These are phyloP conservation scores for Amanita molliuscula DNA, from an alignment of 768 basidiomycete species.

Conservation along the genomic window DNA sequence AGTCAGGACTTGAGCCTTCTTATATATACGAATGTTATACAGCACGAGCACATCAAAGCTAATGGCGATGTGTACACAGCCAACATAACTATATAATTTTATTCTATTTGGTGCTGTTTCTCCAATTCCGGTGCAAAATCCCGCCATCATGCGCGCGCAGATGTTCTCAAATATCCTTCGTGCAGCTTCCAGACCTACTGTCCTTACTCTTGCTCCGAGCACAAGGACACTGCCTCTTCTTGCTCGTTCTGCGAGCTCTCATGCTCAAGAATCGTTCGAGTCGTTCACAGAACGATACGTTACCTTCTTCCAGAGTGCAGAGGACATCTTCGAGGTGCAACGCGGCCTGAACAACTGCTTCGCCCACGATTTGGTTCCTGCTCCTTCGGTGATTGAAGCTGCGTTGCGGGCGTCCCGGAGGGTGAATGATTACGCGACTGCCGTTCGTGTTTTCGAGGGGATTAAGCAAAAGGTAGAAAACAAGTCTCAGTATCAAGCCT, in stretches of 20 bases:
- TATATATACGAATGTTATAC: neutral
- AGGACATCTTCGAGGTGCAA: slow-evolving; percentile 98
- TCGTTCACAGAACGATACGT: slow-evolving; percentile 92
- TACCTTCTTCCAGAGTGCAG: slow-evolving; percentile 83
- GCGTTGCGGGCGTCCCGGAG: slow-evolving; percentile 81
- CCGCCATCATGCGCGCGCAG: slow-evolving; percentile 17
- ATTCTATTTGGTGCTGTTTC: neutral
- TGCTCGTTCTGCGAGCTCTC: slow-evolving; percentile 41
- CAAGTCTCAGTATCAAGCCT: slow-evolving; percentile 87
- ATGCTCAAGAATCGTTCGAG: slow-evolving; percentile 88
- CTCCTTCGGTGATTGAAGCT: slow-evolving; percentile 75
- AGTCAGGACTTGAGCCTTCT: neutral
- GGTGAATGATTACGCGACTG: slow-evolving; percentile 95
- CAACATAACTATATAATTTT: too few species aligned
- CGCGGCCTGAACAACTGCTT: slow-evolving; percentile 99
- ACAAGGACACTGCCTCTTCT: slow-evolving; percentile 31
- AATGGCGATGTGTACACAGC: too few species aligned
- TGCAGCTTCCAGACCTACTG: slow-evolving; percentile 39
- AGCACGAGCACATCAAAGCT: neutral
- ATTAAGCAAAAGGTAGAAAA: slow-evolving; percentile 97
- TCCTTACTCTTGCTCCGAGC: slow-evolving; percentile 22
- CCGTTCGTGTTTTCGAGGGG: slow-evolving; percentile 93
- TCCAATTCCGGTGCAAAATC: neutral
- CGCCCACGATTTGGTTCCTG: slow-evolving; percentile 92
- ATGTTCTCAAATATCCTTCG: slow-evolving; percentile 56